Evolutionary conservation across 2,329 filamentous ascomycete species (phyloP), one percentile per base, ranked within the genome.

Genomic region (Penicillium rolfsii): DNA sequence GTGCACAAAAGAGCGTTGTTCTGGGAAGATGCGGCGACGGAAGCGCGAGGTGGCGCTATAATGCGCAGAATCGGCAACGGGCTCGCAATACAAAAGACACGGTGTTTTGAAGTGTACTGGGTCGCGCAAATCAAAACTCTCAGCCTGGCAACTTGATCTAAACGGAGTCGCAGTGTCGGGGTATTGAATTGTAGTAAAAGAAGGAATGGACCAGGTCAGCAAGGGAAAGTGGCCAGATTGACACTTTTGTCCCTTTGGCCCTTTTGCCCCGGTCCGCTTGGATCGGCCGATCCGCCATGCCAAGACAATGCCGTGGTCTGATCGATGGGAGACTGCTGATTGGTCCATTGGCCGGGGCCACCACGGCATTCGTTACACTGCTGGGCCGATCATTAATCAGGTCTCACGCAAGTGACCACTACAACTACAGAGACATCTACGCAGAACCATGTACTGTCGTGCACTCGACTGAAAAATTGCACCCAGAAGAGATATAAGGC

Each of bases 221-320:
- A 22, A 46, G 48, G 14, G 26, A 19, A 56, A 56, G 53, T 56
- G 53, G 53, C 28, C 53, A 56, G 53, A 56, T 33, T 56, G 53
- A 30, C 53, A 36, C 43, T 46, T 33, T 3, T 11, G 41, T 30
- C 40, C 22, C 28, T 28, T 28, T 41, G 30, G 30, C 30, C 35
- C 35, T 36, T 35, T 36, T 36, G 28, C 5, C 28, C 24, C 16
- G 19, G 35, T 43, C 40, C 48, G 28, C 30, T 9, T 38, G 41
- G 53, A 56, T 56, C 53, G 53, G 41, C 40, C 53, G 53, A 56
- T 46, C 53, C 53, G 53, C 41, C n/a, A 30, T 24, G 53, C 53
- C 41, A 56, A 56, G 53, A 48, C 45, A 56, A 24, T 35, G 41
- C 53, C 53, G 53, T 48, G 53, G 41, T 56, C 53, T 56, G 41